phyloP scores from a whole-genome alignment of 1,284 basidiomycete species.

The Cutaneotrichosporon sp. region DNA sequence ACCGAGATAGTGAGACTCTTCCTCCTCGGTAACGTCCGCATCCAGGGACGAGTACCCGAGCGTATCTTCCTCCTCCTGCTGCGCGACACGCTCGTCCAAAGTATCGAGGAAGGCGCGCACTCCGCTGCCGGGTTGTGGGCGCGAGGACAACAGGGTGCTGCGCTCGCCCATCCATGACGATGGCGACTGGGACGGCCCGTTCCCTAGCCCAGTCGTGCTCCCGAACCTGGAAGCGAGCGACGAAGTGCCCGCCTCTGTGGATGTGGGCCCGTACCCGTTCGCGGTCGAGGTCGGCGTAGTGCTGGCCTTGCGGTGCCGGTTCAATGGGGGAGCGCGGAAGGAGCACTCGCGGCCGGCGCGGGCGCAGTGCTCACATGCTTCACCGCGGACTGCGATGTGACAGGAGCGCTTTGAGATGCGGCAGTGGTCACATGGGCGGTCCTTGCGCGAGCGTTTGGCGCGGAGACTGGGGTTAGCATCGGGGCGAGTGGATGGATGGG shows the following conservation, averaged over 20 bases:
- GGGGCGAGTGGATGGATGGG: not conserved
- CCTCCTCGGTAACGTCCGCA: conserved; percentile 24
- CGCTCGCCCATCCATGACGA: conserved; percentile 18
- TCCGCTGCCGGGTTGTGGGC: not conserved
- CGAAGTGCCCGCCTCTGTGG: not conserved
- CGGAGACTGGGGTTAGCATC: conserved; percentile 18
- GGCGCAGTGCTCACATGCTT: conserved; percentile 25
- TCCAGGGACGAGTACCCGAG: conserved; percentile 25
- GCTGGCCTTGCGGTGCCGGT: conserved; percentile 22
- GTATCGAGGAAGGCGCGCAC: conserved; percentile 21
- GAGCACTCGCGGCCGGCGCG: conserved; percentile 19
- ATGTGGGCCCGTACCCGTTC: not conserved
- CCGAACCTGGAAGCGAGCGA: conserved; percentile 5
- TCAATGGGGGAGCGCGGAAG: conserved; percentile 24
- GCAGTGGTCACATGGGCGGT: conserved; percentile 31
- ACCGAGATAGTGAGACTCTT: conserved; percentile 33
- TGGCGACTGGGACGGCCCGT: not conserved
- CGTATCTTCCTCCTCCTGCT: conserved; percentile 11
- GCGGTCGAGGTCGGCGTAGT: conserved; percentile 1
- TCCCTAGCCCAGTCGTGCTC: not conserved
- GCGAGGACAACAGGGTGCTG: conserved; percentile 2
- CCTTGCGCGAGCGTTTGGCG: conserved; percentile 23
- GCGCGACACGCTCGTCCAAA: conserved; percentile 16
- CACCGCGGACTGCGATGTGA: conserved; percentile 23
- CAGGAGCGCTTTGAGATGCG: conserved; percentile 26